phyloP scores from a whole-genome alignment of 768 basidiomycete genomes.

The Lentinus brumalis region DNA sequence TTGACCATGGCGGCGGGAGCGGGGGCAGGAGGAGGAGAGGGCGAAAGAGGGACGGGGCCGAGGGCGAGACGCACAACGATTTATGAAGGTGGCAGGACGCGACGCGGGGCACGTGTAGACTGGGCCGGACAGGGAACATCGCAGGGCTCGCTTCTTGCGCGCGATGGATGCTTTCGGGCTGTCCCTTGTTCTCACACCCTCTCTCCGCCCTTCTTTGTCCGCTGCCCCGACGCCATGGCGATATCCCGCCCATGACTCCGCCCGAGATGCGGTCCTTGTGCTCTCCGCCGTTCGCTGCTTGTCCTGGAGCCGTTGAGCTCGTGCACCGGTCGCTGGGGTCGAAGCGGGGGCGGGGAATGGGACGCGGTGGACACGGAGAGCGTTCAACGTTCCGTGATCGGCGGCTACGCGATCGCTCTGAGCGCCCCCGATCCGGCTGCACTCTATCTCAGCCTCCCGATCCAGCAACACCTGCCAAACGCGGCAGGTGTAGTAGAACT shows the following conservation, averaged over 20 bases:
- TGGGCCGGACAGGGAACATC: slow-evolving; percentile 3
- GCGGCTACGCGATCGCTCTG: not conserved
- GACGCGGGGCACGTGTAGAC: slow-evolving; percentile 13
- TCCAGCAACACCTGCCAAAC: slow-evolving; percentile 12
- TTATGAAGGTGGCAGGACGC: slow-evolving; percentile 12
- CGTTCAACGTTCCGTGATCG: not conserved
- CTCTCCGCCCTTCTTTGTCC: not conserved
- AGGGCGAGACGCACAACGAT: not conserved
- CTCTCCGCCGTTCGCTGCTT: not conserved
- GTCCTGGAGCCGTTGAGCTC: too few species aligned
- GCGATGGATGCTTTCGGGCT: slow-evolving; percentile 1
- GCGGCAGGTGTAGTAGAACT: slow-evolving; percentile 9
- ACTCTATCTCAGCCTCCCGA: slow-evolving; percentile 13
- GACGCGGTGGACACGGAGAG: not conserved
- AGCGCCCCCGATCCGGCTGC: slow-evolving; percentile 1
- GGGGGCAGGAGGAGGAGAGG: slow-evolving; percentile 7
- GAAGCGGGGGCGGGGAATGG: not conserved
- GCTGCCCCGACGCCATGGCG: not conserved
- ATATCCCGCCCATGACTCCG: not conserved
- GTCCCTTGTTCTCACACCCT: slow-evolving; percentile 13
- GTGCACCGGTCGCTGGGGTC: too few species aligned
- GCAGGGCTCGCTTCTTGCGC: slow-evolving; percentile 8
- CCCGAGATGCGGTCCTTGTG: not conserved
- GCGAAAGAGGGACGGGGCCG: slow-evolving; percentile 5
- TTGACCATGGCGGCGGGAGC: slow-evolving; percentile 41